Evolutionary conservation across 768 basidiomycete genomes (phyloP), one percentile per base, ranked within the genome.

Genomic region (Tricholoma hemisulphureum): DNA sequence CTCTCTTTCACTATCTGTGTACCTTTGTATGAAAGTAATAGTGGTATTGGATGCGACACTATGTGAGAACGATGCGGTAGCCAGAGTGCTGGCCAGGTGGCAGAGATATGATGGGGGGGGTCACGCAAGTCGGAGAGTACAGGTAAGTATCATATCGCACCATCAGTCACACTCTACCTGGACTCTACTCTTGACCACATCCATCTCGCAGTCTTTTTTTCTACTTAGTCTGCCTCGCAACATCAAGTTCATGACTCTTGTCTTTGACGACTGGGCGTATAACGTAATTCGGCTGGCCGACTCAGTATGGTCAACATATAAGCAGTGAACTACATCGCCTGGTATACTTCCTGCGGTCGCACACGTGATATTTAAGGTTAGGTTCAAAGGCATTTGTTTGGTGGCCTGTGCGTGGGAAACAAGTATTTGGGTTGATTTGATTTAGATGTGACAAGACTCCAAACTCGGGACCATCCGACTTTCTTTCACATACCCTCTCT

Each of bases 401-500:
- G 65, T 72, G 78, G 79, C 68, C 77, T 70, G 79, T 79, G 79
- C 79, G 79, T 79, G 77, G 67, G 75, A 77, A 70, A 46, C 41
- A 29, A 49, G 69, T 70, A 68, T 69, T 67, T 69, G 70, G 65
- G 68, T 72, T 73, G 73, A 75, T 75, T 72, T 71, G 73, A 73
- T 76, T 75, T 77, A 71, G 70, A 73, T 77, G 73, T 77, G 77
- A 75, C 74, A 73, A 64, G 58, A 59, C 58, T 61, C 71, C 69
- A 71, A 73, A 71, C 70, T 76, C 75, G 76, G 76, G 73, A 72
- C 74, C 75, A 75, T 72, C 74, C 74, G 71, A 72, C 72, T 76
- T 75, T 73, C 73, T 74, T 76, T 77, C 77, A 77, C 76, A 78
- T 76, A 77, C 75, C 70, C 75, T 72, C 75, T 75, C 75, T 76